phyloP scores from a whole-genome alignment of 2,329 filamentous ascomycete genomes.

The Cladosporium sp. region DNA sequence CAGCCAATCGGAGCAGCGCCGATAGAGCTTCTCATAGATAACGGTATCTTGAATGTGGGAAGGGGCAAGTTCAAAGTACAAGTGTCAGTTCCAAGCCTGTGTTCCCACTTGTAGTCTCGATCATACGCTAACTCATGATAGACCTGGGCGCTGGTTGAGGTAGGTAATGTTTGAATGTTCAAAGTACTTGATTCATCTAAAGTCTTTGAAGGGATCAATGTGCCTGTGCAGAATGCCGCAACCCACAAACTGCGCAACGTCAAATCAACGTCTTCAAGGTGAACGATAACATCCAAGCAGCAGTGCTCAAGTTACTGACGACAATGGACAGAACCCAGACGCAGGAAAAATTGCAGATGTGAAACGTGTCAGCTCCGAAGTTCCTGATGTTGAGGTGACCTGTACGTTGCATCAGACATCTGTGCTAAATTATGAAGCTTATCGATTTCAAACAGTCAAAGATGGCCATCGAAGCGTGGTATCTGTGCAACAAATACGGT shows the following conservation, averaged over 20 bases:
- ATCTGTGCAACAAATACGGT: not conserved
- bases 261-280: conserved; percentile 28
- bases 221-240: conserved; percentile 23
- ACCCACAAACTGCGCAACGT: conserved; percentile 26
- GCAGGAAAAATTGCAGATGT: conserved; percentile 13
- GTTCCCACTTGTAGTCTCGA: too few species aligned
- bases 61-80: too few species aligned
- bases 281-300: not conserved
- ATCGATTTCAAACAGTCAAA: conserved; percentile 10
- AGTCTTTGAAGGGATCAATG: conserved; percentile 22
- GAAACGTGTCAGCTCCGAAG: not conserved
- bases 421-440: not conserved
- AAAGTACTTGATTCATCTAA: too few species aligned
- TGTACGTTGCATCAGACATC: conserved; percentile 13
- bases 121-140: conserved; percentile 8
- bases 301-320: conserved; percentile 1
- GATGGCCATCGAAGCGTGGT: conserved; percentile 21
- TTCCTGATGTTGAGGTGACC: conserved; percentile 11
- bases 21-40: too few species aligned
- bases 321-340: conserved; percentile 12
- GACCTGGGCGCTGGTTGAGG: conserved; percentile 18
- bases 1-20: too few species aligned
- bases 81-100: not conserved
- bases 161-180: not conserved
- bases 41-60: too few species aligned